Percentiles rank a stretch among this genome's conserved stretches.
These are phyloP conservation scores for Westerdykella aurantiaca DNA, from an alignment of 2,329 filamentous ascomycete genomes.

Conservation along the genomic window DNA sequence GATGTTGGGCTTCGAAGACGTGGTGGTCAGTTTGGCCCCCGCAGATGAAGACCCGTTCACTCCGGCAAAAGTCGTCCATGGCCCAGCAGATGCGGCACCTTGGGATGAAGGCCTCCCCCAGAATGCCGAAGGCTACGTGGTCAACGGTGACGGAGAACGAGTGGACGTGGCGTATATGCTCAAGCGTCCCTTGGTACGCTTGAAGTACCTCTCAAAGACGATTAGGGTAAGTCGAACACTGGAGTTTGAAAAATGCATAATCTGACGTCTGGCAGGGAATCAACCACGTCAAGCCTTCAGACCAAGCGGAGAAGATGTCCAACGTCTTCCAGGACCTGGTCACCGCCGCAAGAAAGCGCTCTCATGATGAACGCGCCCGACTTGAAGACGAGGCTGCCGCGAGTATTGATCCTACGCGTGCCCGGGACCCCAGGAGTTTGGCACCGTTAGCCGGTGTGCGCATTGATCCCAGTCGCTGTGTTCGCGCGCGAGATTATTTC, in stretches of 20 bases:
- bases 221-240: slow-evolving; percentile 54
- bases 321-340: slow-evolving; percentile 66
- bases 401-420: slow-evolving; percentile 73
- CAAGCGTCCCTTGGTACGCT: slow-evolving; percentile 77
- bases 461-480: slow-evolving; percentile 73
- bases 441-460: slow-evolving; percentile 62
- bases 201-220: slow-evolving; percentile 82
- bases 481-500: slow-evolving; percentile 86
- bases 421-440: slow-evolving; percentile 72
- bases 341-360: slow-evolving; percentile 66
- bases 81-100: slow-evolving; percentile 45
- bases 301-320: slow-evolving; percentile 55
- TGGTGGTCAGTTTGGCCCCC: slow-evolving; percentile 87
- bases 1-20: slow-evolving; percentile 89
- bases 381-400: slow-evolving; percentile 82
- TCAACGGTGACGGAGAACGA: slow-evolving; percentile 73
- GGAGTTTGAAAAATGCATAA: neutral
- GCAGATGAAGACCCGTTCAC: slow-evolving; percentile 58
- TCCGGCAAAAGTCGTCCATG: slow-evolving; percentile 30
- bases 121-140: slow-evolving; percentile 56
- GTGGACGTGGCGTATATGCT: slow-evolving; percentile 92
- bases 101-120: slow-evolving; percentile 52
- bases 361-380: slow-evolving; percentile 66
- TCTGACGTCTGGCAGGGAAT: slow-evolving; percentile 43
- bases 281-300: slow-evolving; percentile 50